Evolutionary conservation across 2,329 filamentous ascomycete species (phyloP), one percentile per base, ranked within the genome.

Genomic region (Epichloe gansuensis): DNA sequence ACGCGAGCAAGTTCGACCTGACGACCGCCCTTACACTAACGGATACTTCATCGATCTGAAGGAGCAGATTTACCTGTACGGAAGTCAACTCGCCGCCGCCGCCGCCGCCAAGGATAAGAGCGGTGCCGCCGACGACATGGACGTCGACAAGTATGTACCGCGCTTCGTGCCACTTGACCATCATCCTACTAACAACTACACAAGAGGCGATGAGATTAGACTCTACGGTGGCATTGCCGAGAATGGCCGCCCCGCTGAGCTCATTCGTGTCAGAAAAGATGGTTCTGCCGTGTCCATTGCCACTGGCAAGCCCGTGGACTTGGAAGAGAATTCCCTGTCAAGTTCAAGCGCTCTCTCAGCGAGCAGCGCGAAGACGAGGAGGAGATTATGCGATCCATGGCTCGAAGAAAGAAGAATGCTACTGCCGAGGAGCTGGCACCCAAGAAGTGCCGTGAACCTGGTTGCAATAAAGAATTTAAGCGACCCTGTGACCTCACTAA

Each of bases 401-500:
- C 91, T 54, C 86, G 91, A 54, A 85, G 90, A 59, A 94, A 94
- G 80, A 95, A 95, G 81, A 91, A 91, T 55, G 88, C 89, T 38
- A 85, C 83, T 50, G 85, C 87, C 5, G 88, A 91, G 69, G 86
- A 94, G 68, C 82, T 91, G 48, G 83, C 88, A 47, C 86, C 81
- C 53, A 84, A 91, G 71, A 82, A 81, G 61, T 95, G 89, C 75
- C 78, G 78, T 57, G 81, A 90, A 65, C 74, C 75, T 5, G 80
- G 81, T 42, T 97, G 91, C 72, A 83, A 81, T 68, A 96, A 95
- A 72, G 82, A 91, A 69, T 97, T 97, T 75, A 94, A 93, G 71
- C 85, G 93, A 56, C 89, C 89, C n/a, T 97, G 93, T 69, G 93
- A 98, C 67, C 75, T 97, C 54, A 96, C 90, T 59, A 97, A 97